Conservation (phyloP, 2,329 filamentous ascomycete species). For the Onygenales sp. region DNA sequence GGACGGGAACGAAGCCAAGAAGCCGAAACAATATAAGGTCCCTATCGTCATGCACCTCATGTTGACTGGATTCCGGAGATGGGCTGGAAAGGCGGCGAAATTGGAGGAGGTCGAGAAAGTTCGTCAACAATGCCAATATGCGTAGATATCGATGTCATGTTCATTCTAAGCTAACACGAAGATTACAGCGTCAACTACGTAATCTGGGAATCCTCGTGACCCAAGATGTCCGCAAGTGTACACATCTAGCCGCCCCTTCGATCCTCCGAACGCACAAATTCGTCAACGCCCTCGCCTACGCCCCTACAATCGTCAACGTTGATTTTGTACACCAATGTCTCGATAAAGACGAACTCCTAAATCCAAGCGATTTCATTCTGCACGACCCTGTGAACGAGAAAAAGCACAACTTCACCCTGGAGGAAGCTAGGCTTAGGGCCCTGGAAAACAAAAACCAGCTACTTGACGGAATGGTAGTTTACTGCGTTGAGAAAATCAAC, state of each 20-base stretch:
- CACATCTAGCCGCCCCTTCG: constrained; percentile 77
- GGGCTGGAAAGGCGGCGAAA: constrained; percentile 57
- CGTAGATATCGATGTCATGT: background rate
- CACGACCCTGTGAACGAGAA: constrained; percentile 65
- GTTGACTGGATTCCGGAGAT: constrained; percentile 74
- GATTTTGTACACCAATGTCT: constrained; percentile 72
- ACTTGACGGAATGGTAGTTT: constrained; percentile 66
- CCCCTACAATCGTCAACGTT: constrained; percentile 66
- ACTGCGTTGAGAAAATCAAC: constrained; percentile 69
- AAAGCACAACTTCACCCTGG: constrained; percentile 59
- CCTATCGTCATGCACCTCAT: constrained; percentile 66
- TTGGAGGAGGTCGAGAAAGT: constrained; percentile 76
- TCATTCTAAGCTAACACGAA: background rate
- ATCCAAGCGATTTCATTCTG: constrained; percentile 57
- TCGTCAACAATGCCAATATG: constrained; percentile 26
- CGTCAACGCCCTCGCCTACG: constrained; percentile 72
- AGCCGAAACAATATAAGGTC: constrained; percentile 51
- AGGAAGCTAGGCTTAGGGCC: constrained; percentile 59
- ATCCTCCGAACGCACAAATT: constrained; percentile 92
- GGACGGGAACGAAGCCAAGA: constrained; percentile 50
- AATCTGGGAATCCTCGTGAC: constrained; percentile 74
- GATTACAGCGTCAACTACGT: constrained; percentile 63
- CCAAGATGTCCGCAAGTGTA: constrained; percentile 64
- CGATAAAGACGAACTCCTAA: constrained; percentile 54
- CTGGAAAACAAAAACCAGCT: constrained; percentile 67